phyloP scores from a whole-genome alignment of 148 eudicot species.

The Chenopodium berlandieri region DNA sequence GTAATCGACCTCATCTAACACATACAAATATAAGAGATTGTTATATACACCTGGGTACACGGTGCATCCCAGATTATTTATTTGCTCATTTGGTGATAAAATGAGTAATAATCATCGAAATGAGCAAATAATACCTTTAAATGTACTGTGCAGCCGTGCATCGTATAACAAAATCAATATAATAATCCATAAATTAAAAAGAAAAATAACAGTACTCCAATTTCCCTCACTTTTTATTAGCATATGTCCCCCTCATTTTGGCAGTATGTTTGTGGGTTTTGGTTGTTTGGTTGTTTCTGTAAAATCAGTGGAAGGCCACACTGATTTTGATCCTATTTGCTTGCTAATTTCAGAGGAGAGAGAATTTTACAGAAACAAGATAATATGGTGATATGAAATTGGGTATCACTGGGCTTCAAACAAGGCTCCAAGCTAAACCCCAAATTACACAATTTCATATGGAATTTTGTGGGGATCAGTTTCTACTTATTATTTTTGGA shows the following conservation, averaged over 20 bases:
- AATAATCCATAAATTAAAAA: too few species aligned
- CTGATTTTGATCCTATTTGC: slow-evolving; percentile 30
- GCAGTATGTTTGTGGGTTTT: slow-evolving; percentile 46
- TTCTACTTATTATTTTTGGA: slow-evolving; percentile 9
- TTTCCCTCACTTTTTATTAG: slow-evolving; percentile 4
- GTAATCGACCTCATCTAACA: too few species aligned
- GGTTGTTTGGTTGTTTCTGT: slow-evolving; percentile 56
- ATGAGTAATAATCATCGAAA: too few species aligned
- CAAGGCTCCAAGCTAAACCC: slow-evolving; percentile 22
- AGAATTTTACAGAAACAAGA: neutral
- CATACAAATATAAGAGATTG: too few species aligned
- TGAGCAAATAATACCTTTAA: too few species aligned
- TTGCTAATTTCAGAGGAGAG: neutral
- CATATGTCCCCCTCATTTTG: slow-evolving; percentile 43
- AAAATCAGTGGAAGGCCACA: slow-evolving; percentile 25
- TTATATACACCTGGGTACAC: too few species aligned
- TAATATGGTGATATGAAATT: neutral
- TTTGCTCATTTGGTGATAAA: too few species aligned
- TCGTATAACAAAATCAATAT: too few species aligned
- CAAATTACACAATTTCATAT: slow-evolving; percentile 27
- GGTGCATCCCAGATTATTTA: too few species aligned
- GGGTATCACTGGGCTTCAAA: slow-evolving; percentile 18
- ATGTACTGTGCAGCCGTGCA: too few species aligned
- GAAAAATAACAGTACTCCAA: neutral
- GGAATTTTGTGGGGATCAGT: slow-evolving; percentile 54